A percentile compares a stretch with the other conserved stretches of the same genome.
These are phyloP conservation scores for Aspergillus quadrilineatus DNA, from an alignment of 2,329 filamentous ascomycete species.

Conservation along the genomic window DNA sequence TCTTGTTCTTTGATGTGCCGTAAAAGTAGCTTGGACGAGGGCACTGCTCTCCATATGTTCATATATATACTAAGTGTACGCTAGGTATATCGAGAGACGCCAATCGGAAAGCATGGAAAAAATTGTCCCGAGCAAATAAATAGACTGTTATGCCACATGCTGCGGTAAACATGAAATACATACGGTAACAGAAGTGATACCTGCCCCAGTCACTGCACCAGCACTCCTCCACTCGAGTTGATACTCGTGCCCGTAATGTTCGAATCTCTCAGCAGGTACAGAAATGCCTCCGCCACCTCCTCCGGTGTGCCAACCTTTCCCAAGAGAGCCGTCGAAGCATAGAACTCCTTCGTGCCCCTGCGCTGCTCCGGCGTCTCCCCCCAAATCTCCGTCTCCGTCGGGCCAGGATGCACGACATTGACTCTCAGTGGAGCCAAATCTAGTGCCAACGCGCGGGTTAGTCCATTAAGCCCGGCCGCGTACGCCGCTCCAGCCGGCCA, in stretches of 20 bases:
- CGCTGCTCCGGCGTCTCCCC: conserved; percentile 15
- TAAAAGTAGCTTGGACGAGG: too few relatives aligned
- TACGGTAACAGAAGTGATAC: too few relatives aligned
- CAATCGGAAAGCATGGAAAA: too few relatives aligned
- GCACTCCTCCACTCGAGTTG: conserved; percentile 36
- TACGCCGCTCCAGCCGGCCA: not conserved
- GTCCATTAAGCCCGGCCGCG: conserved; percentile 49
- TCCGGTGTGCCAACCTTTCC: conserved; percentile 40
- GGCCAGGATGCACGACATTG: conserved; percentile 61
- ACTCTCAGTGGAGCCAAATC: conserved; percentile 64
- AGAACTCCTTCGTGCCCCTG: conserved; percentile 17
- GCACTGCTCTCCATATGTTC: too few relatives aligned
- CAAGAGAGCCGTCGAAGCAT: conserved; percentile 21
- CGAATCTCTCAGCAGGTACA: conserved; percentile 43
- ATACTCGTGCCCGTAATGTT: conserved; percentile 42
- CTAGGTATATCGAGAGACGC: too few relatives aligned
- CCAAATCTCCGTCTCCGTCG: conserved; percentile 51
- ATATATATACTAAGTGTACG: too few relatives aligned
- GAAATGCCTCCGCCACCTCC: conserved; percentile 50
- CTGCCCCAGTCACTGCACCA: not conserved
- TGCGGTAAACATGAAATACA: too few relatives aligned
- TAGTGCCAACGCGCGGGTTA: conserved; percentile 58
- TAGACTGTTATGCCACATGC: too few relatives aligned
- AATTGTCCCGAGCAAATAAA: too few relatives aligned
- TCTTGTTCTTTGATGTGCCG: too few relatives aligned